Percentiles rank a stretch among this genome's conserved stretches.
phyloP scores from a whole-genome alignment of 2,329 filamentous ascomycete species.

The Alternaria incomplexa region DNA sequence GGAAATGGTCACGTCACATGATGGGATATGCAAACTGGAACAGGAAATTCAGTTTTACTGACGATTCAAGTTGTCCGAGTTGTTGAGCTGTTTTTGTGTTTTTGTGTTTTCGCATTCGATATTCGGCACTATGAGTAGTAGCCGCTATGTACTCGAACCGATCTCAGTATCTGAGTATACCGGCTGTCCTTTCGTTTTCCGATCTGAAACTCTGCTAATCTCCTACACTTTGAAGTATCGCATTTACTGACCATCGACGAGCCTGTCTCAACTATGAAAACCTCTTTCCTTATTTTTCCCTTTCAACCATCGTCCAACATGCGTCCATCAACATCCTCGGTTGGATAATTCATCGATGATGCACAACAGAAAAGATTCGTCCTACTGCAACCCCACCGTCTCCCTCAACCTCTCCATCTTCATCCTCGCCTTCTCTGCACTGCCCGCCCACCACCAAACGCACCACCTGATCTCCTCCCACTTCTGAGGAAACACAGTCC shows the following conservation, averaged over 20 bases:
- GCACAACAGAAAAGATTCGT: not conserved
- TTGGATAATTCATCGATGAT: too few relatives aligned
- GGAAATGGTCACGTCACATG: not conserved
- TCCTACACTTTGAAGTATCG: too few relatives aligned
- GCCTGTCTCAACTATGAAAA: too few relatives aligned
- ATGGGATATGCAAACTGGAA: not conserved
- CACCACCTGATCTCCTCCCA: slow-evolving; percentile 24
- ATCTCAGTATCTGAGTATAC: too few relatives aligned
- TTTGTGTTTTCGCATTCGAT: not conserved
- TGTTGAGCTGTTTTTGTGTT: too few relatives aligned
- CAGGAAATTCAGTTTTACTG: too few relatives aligned
- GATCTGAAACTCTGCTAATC: too few relatives aligned
- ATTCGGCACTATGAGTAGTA: not conserved
- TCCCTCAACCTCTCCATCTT: slow-evolving; percentile 30
- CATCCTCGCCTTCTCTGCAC: slow-evolving; percentile 29
- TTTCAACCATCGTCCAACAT: not conserved
- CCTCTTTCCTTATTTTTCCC: not conserved
- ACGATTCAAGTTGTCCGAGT: too few relatives aligned
- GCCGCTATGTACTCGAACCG: not conserved
- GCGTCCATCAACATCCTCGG: not conserved
- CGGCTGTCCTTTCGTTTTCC: too few relatives aligned
- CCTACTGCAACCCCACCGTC: not conserved
- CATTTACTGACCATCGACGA: too few relatives aligned
- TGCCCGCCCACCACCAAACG: slow-evolving; percentile 37
- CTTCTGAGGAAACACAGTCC: slow-evolving; percentile 6